Evolutionary conservation across 768 basidiomycete genomes (phyloP), one percentile per base, ranked within the genome.

Genomic region (Daedaleopsis sinensis): DNA sequence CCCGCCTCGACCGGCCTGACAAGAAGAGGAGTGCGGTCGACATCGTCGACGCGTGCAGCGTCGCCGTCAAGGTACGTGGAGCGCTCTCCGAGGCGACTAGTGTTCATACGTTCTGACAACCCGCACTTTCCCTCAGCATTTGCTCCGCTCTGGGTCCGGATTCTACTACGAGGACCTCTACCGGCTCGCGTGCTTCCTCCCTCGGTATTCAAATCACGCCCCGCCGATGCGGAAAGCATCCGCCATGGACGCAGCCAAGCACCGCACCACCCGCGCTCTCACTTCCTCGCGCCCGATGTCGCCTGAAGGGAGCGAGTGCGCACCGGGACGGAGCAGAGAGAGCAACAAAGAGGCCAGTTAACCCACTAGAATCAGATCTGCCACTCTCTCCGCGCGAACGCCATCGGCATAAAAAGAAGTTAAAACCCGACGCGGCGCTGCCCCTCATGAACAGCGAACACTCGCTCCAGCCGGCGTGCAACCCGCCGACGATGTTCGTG

Each of bases 91-190:
- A 55, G 16, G 1, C 35, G 24, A 38, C 21, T 24, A 10, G 36
- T 11, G 19, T 49, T 47, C 47, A 10, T 5, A 49, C 1, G 16
- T 13, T 2, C 35, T 55, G 38, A 58, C 59, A 7, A 32, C 23
- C 0, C 5, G 36, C n/a, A 7, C 27, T 32, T 56, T 50, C 15
- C 11, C 19, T 35, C 11, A 87, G 84, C 86, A 89, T 61, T 80
- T 84, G 70, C 82, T 92, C 13, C 84, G 90, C 39, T 84, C 81
- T 8, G 90, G 91, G 70, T 73, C 79, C 15, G 89, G 90, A 1
- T 80, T 87, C 6, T 93, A 86, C 75, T 91, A 89, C 68, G 79
- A 87, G 43, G 90, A 91, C 67, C 79, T 91, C 23, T 93, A 88
- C 67, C 84, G 85, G 12, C 77, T 91, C 50, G 78, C 91, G 56